Conservation (phyloP, 805 yeast genomes). For the Sugiyamaella valdiviana region DNA sequence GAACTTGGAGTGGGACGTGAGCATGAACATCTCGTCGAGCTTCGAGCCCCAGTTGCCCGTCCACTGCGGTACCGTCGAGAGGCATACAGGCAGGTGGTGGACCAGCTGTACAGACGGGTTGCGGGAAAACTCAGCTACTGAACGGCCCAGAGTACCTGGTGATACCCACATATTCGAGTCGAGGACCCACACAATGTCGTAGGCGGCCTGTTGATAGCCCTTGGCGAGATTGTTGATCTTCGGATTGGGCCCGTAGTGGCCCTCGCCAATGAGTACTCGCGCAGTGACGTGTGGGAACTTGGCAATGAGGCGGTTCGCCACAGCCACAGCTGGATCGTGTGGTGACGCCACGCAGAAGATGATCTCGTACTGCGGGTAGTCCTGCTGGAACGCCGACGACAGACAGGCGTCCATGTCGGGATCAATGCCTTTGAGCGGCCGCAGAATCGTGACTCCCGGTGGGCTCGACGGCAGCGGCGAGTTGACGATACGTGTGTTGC, state of each 20-base stretch:
- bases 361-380: constrained; percentile 66
- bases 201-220: constrained; percentile 61
- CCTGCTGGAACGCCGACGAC: constrained; percentile 59
- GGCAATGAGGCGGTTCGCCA: constrained; percentile 44
- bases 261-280: constrained; percentile 48
- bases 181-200: constrained; percentile 76
- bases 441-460: constrained; percentile 63
- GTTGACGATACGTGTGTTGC: not conserved
- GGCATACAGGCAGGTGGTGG: constrained; percentile 64
- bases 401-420: constrained; percentile 65
- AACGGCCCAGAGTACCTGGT: constrained; percentile 56
- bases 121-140: constrained; percentile 45
- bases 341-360: constrained; percentile 67
- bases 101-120: constrained; percentile 49
- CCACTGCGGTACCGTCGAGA: constrained; percentile 34
- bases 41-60: constrained; percentile 49
- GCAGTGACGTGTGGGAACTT: constrained; percentile 54
- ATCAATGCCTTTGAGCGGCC: constrained; percentile 84
- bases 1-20: constrained; percentile 80
- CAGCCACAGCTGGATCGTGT: constrained; percentile 57
- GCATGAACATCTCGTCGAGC: constrained; percentile 78
- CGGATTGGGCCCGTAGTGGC: constrained; percentile 72
- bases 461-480: not conserved
- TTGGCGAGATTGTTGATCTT: constrained; percentile 82
- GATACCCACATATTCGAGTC: constrained; percentile 81